A percentile compares a stretch with the other conserved stretches of the same genome.
phyloP scores from a whole-genome alignment of 495 filamentous ascomycete species.

The Jackrogersella multiformis region DNA sequence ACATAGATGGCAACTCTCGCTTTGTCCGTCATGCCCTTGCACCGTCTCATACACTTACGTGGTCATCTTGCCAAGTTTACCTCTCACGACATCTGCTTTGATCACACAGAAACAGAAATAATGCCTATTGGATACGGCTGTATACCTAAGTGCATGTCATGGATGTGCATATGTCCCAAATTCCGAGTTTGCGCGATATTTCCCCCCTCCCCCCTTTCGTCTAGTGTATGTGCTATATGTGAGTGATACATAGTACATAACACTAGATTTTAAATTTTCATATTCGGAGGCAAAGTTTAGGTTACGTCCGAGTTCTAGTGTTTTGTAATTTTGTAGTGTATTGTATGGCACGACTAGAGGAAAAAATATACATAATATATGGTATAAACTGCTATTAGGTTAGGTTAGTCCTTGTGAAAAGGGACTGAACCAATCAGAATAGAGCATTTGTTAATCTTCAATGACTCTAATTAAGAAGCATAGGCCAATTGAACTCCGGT shows the following conservation, averaged over 20 bases:
- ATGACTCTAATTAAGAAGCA: constrained; percentile 20
- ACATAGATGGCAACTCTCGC: constrained; percentile 5
- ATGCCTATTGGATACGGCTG: constrained; percentile 26
- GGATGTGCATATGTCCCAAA: constrained; percentile 27
- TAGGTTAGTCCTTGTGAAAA: constrained; percentile 20
- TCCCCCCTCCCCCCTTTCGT: not conserved
- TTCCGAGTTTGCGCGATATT: constrained; percentile 37
- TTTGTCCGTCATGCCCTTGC: constrained; percentile 8
- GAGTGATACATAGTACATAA: not conserved
- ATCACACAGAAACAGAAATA: constrained; percentile 30
- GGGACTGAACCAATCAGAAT: constrained; percentile 32
- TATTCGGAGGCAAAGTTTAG: constrained; percentile 31
- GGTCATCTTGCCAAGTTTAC: constrained; percentile 22
- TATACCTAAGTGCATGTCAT: constrained; percentile 26
- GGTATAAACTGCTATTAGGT: constrained; percentile 8
- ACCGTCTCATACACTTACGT: constrained; percentile 21
- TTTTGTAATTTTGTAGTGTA: constrained; percentile 1
- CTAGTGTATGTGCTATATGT: not conserved
- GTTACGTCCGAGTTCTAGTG: constrained; percentile 28
- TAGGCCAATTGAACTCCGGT: constrained; percentile 31
- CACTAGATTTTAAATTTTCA: too few relatives aligned
- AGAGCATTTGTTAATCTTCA: constrained; percentile 43
- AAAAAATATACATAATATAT: constrained; percentile 3
- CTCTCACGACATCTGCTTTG: constrained; percentile 32
- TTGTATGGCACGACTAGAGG: not conserved